Evolutionary conservation across 768 basidiomycete species (phyloP).

Genomic region (Glaciozyma antarctica): DNA sequence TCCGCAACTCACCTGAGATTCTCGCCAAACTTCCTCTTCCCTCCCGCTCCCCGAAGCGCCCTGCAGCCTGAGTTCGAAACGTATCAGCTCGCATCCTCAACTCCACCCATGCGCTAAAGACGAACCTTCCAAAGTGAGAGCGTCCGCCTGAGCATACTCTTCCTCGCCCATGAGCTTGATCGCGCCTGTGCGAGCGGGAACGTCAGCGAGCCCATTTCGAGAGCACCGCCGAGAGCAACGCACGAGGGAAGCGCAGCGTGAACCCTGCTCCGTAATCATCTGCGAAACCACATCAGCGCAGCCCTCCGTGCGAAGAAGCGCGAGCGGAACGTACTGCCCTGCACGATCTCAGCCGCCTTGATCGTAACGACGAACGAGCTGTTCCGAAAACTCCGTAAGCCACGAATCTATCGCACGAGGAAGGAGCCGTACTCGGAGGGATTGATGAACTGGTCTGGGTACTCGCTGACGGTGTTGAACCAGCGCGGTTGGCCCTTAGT

Average conservation of each 20-base stretch:
- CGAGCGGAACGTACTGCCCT: constrained; percentile 48
- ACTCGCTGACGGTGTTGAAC: constrained; percentile 53
- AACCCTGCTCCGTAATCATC: constrained; percentile 72
- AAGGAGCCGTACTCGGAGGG: constrained; percentile 61
- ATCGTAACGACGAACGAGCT: constrained; percentile 90
- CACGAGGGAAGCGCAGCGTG: constrained; percentile 80
- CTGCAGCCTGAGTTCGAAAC: background rate
- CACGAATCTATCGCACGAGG: background rate
- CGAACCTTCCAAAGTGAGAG: constrained; percentile 40
- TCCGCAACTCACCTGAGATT: constrained; percentile 1
- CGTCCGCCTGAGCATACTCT: background rate
- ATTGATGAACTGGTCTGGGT: constrained; percentile 81
- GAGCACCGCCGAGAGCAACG: background rate
- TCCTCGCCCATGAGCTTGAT: background rate
- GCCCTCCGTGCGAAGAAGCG: constrained; percentile 4
- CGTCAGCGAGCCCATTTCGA: background rate
- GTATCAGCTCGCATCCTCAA: constrained; percentile 44
- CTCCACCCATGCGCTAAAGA: constrained; percentile 42
- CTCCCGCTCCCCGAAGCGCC: constrained; percentile 36
- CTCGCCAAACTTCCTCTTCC: constrained; percentile 38
- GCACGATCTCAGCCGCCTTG: constrained; percentile 83
- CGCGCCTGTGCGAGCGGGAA: background rate
- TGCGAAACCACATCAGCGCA: background rate
- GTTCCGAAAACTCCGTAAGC: background rate
- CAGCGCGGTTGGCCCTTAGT: constrained; percentile 48